Conservation (phyloP, 1,284 basidiomycete genomes). For the Tilletia walkeri region DNA sequence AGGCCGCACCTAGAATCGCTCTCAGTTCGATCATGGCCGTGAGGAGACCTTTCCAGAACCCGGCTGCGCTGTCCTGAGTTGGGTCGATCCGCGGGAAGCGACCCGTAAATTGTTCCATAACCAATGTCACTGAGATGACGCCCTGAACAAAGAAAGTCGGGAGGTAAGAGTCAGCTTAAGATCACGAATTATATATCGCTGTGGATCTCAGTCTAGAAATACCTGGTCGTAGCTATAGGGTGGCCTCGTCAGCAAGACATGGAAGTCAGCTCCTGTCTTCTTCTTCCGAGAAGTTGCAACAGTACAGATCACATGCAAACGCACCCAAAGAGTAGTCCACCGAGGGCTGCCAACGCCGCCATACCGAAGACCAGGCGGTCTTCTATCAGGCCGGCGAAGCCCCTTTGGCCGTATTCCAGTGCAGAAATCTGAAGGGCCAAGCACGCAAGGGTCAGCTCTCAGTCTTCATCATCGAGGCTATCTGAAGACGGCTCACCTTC, state of each 20-base stretch:
- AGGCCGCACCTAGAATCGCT: constrained; percentile 69
- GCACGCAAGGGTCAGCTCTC: too few species aligned
- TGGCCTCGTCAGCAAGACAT: not conserved
- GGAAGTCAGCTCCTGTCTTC: not conserved
- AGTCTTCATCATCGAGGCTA: too few species aligned
- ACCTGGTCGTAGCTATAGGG: not conserved
- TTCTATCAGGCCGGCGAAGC: not conserved
- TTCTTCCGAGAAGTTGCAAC: too few species aligned
- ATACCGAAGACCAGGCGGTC: constrained; percentile 1
- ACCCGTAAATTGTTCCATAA: constrained; percentile 46
- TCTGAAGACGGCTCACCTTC: too few species aligned
- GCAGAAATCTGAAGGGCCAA: not conserved
- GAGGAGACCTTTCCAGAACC: constrained; percentile 56
- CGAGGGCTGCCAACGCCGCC: not conserved
- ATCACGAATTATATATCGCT: too few species aligned
- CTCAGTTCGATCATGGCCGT: constrained; percentile 75
- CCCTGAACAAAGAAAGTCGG: constrained; percentile 49
- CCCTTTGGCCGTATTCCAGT: not conserved
- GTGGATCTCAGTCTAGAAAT: too few species aligned
- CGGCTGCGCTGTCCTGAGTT: constrained; percentile 47
- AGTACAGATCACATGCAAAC: too few species aligned
- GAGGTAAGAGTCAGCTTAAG: not conserved
- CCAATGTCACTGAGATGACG: constrained; percentile 44
- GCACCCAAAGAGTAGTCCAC: not conserved
- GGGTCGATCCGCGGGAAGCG: constrained; percentile 65